Evolutionary conservation across 306 rosid species (phyloP).

Genomic region (Medicago arabica): DNA sequence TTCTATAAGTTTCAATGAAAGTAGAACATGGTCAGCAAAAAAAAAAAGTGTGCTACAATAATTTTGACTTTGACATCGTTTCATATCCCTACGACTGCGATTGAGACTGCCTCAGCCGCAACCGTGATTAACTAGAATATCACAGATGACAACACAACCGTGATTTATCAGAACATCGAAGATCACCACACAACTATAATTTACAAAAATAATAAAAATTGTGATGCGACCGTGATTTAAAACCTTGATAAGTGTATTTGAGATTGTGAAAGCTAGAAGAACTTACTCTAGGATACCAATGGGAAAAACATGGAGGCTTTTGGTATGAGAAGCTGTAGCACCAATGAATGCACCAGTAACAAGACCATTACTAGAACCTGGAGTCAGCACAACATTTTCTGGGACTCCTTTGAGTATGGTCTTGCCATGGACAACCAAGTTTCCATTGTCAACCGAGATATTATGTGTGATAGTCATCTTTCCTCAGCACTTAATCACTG

Average conservation of each 20-base stretch:
- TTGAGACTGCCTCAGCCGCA: no score
- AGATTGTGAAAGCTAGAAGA: neutral
- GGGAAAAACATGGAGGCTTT: slow-evolving; percentile 88
- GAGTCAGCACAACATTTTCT: slow-evolving; percentile 75
- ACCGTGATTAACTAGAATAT: no score
- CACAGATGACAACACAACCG: neutral
- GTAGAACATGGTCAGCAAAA: slow-evolving; percentile 16
- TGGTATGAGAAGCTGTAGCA: slow-evolving; percentile 73
- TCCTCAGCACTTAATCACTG: slow-evolving; percentile 49
- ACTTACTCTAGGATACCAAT: slow-evolving; percentile 86
- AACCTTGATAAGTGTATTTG: neutral
- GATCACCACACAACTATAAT: neutral
- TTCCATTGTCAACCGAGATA: slow-evolving; percentile 70
- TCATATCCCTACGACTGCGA: no score
- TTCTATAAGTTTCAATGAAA: neutral
- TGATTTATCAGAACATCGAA: neutral
- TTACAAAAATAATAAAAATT: neutral
- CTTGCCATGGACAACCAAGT: slow-evolving; percentile 88
- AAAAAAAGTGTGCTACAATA: no score
- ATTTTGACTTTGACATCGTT: neutral
- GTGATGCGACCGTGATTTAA: neutral
- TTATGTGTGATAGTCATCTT: slow-evolving; percentile 84
- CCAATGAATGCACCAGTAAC: slow-evolving; percentile 82
- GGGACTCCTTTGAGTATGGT: slow-evolving; percentile 82
- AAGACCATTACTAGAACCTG: slow-evolving; percentile 70